phyloP scores from a whole-genome alignment of 176 grass and related monocot genomes.

The Ananas comosus region DNA sequence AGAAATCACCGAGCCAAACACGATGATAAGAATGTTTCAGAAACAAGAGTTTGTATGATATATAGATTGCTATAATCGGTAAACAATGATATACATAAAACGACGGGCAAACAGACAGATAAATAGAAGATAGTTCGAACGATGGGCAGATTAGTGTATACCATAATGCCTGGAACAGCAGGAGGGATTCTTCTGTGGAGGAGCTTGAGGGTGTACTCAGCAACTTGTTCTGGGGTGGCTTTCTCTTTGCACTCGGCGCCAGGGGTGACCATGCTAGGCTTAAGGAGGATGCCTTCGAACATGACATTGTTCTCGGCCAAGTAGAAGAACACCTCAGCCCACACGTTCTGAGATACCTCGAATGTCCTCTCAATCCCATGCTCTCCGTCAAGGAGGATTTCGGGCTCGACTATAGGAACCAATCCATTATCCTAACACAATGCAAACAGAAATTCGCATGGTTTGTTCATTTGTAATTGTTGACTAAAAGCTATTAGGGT shows the following conservation, averaged over 20 bases:
- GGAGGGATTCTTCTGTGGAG: slow-evolving; percentile 92
- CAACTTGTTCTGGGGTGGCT: slow-evolving; percentile 69
- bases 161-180: slow-evolving; percentile 90
- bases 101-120: too few species aligned
- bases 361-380: slow-evolving; percentile 82
- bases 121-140: too few species aligned
- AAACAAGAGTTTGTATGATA: too few species aligned
- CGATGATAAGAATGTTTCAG: too few species aligned
- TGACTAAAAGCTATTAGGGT: too few species aligned
- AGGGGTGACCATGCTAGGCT: slow-evolving; percentile 98
- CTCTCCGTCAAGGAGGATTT: slow-evolving; percentile 86
- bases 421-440: slow-evolving; percentile 76
- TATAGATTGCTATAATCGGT: too few species aligned
- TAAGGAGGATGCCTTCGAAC: slow-evolving; percentile 90
- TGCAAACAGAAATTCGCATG: not conserved
- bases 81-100: too few species aligned
- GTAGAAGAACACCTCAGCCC: slow-evolving; percentile 85
- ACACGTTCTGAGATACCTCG: slow-evolving; percentile 81
- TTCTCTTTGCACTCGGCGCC: slow-evolving; percentile 77
- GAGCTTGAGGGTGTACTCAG: slow-evolving; percentile 81
- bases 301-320: slow-evolving; percentile 84
- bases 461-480: too few species aligned
- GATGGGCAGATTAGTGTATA: not conserved
- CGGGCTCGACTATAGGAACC: slow-evolving; percentile 95
- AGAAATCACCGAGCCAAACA: too few species aligned